These are phyloP conservation scores for Spergularia azorica DNA, from an alignment of 179 eudicot species.

Conservation along the genomic window DNA sequence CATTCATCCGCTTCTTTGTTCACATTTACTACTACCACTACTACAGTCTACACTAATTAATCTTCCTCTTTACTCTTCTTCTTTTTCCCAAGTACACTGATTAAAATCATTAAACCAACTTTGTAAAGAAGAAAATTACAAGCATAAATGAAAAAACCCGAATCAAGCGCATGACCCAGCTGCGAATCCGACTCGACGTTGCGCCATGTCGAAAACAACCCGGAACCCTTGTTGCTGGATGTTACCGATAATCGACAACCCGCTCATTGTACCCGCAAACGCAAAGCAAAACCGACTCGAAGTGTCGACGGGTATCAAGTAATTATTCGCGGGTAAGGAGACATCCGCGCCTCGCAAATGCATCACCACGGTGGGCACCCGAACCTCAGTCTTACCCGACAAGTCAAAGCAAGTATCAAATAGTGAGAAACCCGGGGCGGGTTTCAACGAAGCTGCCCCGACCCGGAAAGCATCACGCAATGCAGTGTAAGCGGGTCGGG, in stretches of 20 bases:
- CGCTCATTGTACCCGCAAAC: conserved; percentile 75
- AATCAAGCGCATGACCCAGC: conserved; percentile 58
- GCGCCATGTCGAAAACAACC: conserved; percentile 72
- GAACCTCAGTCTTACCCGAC: conserved; percentile 71
- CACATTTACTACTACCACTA: not conserved
- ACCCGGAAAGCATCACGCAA: conserved; percentile 66
- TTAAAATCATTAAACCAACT: not conserved
- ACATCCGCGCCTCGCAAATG: conserved; percentile 75
- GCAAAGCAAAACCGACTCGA: conserved; percentile 86
- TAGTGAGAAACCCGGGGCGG: conserved; percentile 64
- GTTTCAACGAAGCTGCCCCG: conserved; percentile 55
- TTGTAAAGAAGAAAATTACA: too few relatives aligned
- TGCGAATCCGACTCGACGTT: conserved; percentile 73
- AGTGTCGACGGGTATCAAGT: conserved; percentile 83
- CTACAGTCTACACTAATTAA: conserved; percentile 5
- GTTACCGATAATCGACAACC: conserved; percentile 88
- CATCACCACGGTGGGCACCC: conserved; percentile 90
- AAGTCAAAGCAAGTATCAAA: conserved; percentile 92
- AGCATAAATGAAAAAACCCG: not conserved
- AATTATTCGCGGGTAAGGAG: conserved; percentile 79
- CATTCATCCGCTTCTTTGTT: conserved; percentile 8
- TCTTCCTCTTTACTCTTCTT: not conserved
- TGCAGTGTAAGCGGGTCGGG: conserved; percentile 75
- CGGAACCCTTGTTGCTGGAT: conserved; percentile 93
- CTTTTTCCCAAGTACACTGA: not conserved